Percentiles rank a stretch among this genome's conserved stretches.
These are phyloP conservation scores for Brettanomyces sp. DNA, from an alignment of 805 yeast genomes.

Conservation along the genomic window DNA sequence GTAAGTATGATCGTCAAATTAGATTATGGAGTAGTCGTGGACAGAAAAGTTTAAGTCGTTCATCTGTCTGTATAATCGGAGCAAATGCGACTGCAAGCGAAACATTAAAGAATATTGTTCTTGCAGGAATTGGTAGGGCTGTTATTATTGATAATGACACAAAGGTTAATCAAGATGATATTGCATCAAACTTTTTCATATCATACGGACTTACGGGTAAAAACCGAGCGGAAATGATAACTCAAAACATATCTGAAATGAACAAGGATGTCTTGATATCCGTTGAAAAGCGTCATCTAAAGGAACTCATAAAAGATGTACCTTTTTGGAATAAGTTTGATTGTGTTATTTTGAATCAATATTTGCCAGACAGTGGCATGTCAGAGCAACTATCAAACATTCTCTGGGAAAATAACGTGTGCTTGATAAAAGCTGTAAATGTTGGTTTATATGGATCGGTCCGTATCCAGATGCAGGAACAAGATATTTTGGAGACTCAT, in stretches of 20 bases:
- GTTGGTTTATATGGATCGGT: conserved; percentile 61
- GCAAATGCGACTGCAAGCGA: conserved; percentile 57
- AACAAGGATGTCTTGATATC: conserved; percentile 48
- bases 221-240: conserved; percentile 30
- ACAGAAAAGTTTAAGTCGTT: conserved; percentile 46
- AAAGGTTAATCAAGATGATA: conserved; percentile 31
- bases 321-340: conserved; percentile 40
- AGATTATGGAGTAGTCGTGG: conserved; percentile 81
- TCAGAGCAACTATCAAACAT: conserved; percentile 20
- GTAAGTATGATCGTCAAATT: conserved; percentile 77
- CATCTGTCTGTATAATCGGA: conserved; percentile 55
- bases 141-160: conserved; percentile 43
- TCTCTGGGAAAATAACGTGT: conserved; percentile 38
- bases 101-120: conserved; percentile 62
- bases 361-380: conserved; percentile 3
- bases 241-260: conserved; percentile 39
- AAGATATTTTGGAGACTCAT: conserved; percentile 70
- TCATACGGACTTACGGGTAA: conserved; percentile 33
- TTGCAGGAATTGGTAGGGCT: conserved; percentile 60
- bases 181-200: conserved; percentile 58
- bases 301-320: conserved; percentile 3
- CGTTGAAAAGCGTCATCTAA: conserved; percentile 10
- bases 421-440: conserved; percentile 42
- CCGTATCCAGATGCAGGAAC: conserved; percentile 43
- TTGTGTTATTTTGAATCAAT: conserved; percentile 33